phyloP scores from a whole-genome alignment of 495 filamentous ascomycete species.

The Annulohypoxylon maeteangense region DNA sequence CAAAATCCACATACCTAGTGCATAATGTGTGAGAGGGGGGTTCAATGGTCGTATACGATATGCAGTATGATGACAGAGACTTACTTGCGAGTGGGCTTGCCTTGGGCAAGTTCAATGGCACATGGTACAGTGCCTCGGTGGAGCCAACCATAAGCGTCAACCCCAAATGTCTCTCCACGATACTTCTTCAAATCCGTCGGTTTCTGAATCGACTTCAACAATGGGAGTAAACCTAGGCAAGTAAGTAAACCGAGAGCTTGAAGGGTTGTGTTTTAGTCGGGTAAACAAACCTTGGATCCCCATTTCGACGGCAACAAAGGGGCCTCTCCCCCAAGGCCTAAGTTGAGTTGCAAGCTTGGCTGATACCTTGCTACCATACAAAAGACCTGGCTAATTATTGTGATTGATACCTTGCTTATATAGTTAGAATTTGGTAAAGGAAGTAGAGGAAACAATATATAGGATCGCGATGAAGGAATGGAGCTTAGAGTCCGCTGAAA shows the following conservation, averaged over 20 bases:
- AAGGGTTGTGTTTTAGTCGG: background rate
- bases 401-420: background rate
- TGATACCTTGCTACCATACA: slow-evolving; percentile 17
- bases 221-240: slow-evolving; percentile 78
- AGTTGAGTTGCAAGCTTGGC: slow-evolving; percentile 5
- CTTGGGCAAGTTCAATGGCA: slow-evolving; percentile 88
- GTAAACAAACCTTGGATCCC: slow-evolving; percentile 72
- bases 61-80: slow-evolving; percentile 30
- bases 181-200: slow-evolving; percentile 87
- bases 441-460: background rate
- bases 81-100: slow-evolving; percentile 87
- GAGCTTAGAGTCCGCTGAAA: background rate
- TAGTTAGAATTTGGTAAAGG: background rate
- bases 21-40: slow-evolving; percentile 10
- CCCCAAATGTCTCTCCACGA: slow-evolving; percentile 84
- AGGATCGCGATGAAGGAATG: background rate
- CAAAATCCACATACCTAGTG: slow-evolving; percentile 87
- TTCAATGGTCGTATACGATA: background rate
- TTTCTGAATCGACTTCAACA: slow-evolving; percentile 96
- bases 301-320: slow-evolving; percentile 59
- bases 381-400: background rate
- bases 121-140: slow-evolving; percentile 93
- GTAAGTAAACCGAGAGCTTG: slow-evolving; percentile 43
- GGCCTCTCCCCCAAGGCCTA: slow-evolving; percentile 18
- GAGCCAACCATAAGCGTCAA: slow-evolving; percentile 98